phyloP scores from a whole-genome alignment of 1,284 basidiomycete species.

The Ganoderma resinaceum region DNA sequence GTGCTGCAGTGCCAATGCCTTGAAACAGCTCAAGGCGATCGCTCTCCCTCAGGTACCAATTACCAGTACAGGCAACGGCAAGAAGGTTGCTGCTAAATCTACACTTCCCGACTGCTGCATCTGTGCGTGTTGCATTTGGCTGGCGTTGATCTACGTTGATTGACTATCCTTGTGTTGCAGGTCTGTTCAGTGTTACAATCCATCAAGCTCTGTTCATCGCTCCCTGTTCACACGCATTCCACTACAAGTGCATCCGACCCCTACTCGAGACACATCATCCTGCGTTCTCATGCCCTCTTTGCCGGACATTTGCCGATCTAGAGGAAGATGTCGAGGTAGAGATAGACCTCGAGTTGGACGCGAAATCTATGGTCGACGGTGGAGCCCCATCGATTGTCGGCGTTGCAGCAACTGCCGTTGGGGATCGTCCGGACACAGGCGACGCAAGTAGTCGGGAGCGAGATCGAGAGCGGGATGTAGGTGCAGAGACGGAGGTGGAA shows the following conservation, averaged over 20 bases:
- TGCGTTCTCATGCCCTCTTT: slow-evolving; percentile 95
- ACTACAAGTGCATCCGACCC: slow-evolving; percentile 98
- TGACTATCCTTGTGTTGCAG: slow-evolving; percentile 44
- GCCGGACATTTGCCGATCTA: slow-evolving; percentile 91
- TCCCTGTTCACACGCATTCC: slow-evolving; percentile 96
- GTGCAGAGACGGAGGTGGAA: slow-evolving; percentile 67
- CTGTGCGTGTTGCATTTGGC: slow-evolving; percentile 59
- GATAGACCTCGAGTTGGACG: slow-evolving; percentile 59
- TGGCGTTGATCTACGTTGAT: slow-evolving; percentile 3
- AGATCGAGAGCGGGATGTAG: slow-evolving; percentile 44
- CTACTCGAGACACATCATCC: slow-evolving; percentile 89
- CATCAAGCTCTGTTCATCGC: slow-evolving; percentile 98
- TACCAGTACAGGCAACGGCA: slow-evolving; percentile 19
- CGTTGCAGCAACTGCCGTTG: slow-evolving; percentile 24
- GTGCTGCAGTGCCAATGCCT: slow-evolving; percentile 68
- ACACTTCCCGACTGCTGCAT: slow-evolving; percentile 93
- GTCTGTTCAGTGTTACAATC: slow-evolving; percentile 92
- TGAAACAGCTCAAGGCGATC: slow-evolving; percentile 83
- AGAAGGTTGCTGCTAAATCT: slow-evolving; percentile 52
- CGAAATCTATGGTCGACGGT: slow-evolving; percentile 41
- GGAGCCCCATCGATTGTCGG: slow-evolving; percentile 25
- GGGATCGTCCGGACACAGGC: slow-evolving; percentile 31
- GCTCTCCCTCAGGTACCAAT: slow-evolving; percentile 48
- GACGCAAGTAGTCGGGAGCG: slow-evolving; percentile 34
- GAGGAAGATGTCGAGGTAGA: slow-evolving; percentile 99